Percentiles rank a stretch among this genome's conserved stretches.
Evolutionary conservation across 257 asterid species (phyloP).

Genomic region (Vinca minor): DNA sequence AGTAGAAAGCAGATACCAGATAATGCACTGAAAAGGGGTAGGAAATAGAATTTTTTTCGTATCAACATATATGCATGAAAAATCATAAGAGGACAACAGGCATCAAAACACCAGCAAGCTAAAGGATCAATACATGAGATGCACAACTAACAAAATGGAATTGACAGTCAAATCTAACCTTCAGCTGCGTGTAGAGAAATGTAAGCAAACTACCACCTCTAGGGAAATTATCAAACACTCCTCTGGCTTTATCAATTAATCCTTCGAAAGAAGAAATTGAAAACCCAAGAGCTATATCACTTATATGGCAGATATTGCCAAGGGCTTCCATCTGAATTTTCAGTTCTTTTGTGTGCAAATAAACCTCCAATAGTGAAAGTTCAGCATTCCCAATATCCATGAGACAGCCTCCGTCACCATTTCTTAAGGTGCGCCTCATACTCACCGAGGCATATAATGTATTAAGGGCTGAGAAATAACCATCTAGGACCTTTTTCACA

Average conservation of each 20-base stretch:
- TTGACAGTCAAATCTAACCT: conserved; percentile 40
- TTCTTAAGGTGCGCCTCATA: conserved; percentile 51
- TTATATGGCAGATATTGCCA: conserved; percentile 71
- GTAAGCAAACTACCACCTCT: conserved; percentile 78
- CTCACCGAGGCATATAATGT: conserved; percentile 66
- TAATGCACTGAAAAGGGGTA: neutral
- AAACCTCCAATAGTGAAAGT: conserved; percentile 73
- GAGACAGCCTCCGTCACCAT: conserved; percentile 61
- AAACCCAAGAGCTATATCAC: conserved; percentile 49
- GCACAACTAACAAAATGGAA: neutral
- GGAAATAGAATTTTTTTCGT: neutral
- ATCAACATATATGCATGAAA: neutral
- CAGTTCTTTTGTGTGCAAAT: conserved; percentile 65
- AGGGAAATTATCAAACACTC: conserved; percentile 55
- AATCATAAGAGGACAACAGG: neutral
- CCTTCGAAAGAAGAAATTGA: conserved; percentile 47
- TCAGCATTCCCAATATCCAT: conserved; percentile 66
- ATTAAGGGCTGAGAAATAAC: conserved; percentile 66
- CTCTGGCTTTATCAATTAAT: conserved; percentile 41
- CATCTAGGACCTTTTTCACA: conserved; percentile 67
- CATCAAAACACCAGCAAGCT: neutral
- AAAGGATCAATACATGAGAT: neutral
- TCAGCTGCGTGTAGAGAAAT: conserved; percentile 66
- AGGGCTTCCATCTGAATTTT: conserved; percentile 84
- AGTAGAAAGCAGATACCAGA: neutral